These are phyloP conservation scores for Simmondsia chinensis DNA, from an alignment of 148 eudicot genomes.

Conservation along the genomic window DNA sequence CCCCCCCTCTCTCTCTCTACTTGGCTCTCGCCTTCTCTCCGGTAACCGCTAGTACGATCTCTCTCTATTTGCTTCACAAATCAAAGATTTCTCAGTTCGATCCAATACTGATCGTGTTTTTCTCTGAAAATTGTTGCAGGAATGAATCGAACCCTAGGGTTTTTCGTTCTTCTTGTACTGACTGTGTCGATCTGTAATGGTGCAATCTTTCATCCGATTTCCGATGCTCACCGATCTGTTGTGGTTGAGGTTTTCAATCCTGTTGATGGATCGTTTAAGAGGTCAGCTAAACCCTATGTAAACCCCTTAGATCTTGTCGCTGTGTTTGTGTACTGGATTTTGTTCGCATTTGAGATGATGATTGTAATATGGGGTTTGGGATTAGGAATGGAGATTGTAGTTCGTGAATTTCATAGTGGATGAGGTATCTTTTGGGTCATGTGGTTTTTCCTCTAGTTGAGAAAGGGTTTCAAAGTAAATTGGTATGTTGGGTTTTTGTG, in stretches of 20 bases:
- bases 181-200: constrained; percentile 43
- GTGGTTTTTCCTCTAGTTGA: too few species aligned
- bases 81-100: background rate
- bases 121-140: constrained; percentile 14
- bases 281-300: constrained; percentile 43
- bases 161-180: constrained; percentile 35
- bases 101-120: background rate
- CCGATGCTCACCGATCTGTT: constrained; percentile 82
- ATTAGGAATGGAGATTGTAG: too few species aligned
- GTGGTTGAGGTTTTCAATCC: constrained; percentile 54
- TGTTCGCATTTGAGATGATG: background rate
- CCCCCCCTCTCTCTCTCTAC: background rate
- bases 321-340: background rate
- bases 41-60: constrained; percentile 19
- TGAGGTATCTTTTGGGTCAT: too few species aligned
- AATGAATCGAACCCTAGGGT: constrained; percentile 43
- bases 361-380: background rate
- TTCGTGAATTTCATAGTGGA: too few species aligned
- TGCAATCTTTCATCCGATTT: constrained; percentile 56
- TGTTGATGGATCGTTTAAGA: constrained; percentile 51
- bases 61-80: background rate
- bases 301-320: constrained; percentile 17
- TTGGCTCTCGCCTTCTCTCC: background rate
- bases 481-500: too few species aligned
- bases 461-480: too few species aligned